These are phyloP conservation scores for Zygoascus ofunaensis DNA, from an alignment of 805 yeast species.

Conservation along the genomic window DNA sequence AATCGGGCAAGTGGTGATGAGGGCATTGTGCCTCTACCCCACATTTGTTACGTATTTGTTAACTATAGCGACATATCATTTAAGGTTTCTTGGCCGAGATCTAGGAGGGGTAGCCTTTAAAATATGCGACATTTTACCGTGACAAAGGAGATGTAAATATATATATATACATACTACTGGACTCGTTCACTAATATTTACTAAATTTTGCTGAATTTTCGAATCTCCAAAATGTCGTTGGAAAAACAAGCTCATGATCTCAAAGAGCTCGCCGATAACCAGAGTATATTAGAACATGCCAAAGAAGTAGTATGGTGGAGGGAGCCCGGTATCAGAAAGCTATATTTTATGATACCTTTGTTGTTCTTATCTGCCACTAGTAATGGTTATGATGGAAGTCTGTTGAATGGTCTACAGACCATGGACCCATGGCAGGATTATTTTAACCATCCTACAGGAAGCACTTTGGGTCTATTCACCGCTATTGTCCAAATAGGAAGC, in stretches of 20 bases:
- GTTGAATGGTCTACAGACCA: constrained; percentile 16
- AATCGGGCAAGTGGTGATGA: too few species aligned
- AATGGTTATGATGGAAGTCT: constrained; percentile 12
- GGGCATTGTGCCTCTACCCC: too few species aligned
- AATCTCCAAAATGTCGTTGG: too few species aligned
- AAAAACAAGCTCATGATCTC: background rate
- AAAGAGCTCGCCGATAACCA: background rate
- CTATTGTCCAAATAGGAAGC: constrained; percentile 1
- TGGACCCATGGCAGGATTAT: constrained; percentile 14
- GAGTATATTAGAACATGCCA: background rate
- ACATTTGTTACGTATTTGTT: too few species aligned
- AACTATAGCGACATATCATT: too few species aligned
- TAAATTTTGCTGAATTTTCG: too few species aligned
- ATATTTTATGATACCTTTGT: constrained; percentile 2
- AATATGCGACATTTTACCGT: too few species aligned
- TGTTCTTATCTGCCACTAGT: constrained; percentile 5
- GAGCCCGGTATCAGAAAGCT: constrained; percentile 6
- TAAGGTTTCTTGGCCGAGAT: too few species aligned
- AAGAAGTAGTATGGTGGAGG: constrained; percentile 3
- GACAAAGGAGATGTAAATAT: too few species aligned
- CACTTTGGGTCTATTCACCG: constrained; percentile 8
- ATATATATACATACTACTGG: too few species aligned
- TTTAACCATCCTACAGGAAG: constrained; percentile 11
- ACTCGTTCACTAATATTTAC: too few species aligned
- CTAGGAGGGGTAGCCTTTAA: too few species aligned